Evolutionary conservation across 352 stramenopile genomes (phyloP).

Genomic region (Phytophthora tentaculata): DNA sequence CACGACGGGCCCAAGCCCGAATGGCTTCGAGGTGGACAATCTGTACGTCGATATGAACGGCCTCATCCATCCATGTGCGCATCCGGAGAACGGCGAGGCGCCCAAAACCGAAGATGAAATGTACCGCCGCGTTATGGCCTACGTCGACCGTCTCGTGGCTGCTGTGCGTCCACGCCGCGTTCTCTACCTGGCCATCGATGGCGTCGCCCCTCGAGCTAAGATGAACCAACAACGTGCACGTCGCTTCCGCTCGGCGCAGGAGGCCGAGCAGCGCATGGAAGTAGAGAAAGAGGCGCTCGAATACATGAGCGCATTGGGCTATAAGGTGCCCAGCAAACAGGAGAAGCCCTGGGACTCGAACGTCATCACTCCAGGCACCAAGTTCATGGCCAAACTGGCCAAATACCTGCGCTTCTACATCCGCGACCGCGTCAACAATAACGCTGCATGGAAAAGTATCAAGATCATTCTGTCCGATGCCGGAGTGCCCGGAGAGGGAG

Average conservation of each 20-base stretch:
- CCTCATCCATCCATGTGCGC: slow-evolving; percentile 99
- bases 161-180: slow-evolving; percentile 94
- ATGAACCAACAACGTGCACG: slow-evolving; percentile 99
- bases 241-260: slow-evolving; percentile 96
- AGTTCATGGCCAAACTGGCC: slow-evolving; percentile 96
- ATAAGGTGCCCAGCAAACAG: slow-evolving; percentile 83
- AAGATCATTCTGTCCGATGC: slow-evolving; percentile 97
- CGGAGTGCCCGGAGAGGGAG: slow-evolving; percentile 97
- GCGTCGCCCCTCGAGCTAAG: slow-evolving; percentile 98
- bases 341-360: slow-evolving; percentile 97
- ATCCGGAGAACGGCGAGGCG: slow-evolving; percentile 93
- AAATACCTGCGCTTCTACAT: slow-evolving; percentile 94
- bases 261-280: slow-evolving; percentile 93
- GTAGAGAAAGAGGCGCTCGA: slow-evolving; percentile 94
- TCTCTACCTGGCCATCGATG: slow-evolving; percentile 99
- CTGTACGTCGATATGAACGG: slow-evolving; percentile 99
- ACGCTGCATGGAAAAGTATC: slow-evolving; percentile 94
- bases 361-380: slow-evolving; percentile 99
- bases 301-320: slow-evolving; percentile 91
- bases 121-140: slow-evolving; percentile 96
- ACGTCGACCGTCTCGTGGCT: slow-evolving; percentile 97
- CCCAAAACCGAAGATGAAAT: slow-evolving; percentile 98
- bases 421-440: slow-evolving; percentile 93
- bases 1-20: slow-evolving; percentile 91
- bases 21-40: slow-evolving; percentile 97